These are phyloP conservation scores for Clonostachys chloroleuca DNA, from an alignment of 2,329 filamentous ascomycete species.

Conservation along the genomic window DNA sequence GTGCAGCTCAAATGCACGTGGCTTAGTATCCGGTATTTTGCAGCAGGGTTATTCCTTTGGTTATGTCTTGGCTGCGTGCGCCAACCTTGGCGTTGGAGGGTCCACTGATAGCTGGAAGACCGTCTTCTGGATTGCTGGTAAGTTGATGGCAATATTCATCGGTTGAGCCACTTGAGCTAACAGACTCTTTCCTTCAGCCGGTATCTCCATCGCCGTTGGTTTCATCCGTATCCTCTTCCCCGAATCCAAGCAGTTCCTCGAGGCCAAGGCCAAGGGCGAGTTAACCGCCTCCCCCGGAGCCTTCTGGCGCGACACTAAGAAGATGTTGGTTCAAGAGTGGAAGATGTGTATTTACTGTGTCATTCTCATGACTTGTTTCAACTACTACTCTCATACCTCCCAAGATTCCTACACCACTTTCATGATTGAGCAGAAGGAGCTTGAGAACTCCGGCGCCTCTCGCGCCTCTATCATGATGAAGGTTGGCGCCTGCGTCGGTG, in stretches of 20 bases:
- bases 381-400: slow-evolving; percentile 72
- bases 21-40: slow-evolving; percentile 76
- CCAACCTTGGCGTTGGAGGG: slow-evolving; percentile 69
- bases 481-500: slow-evolving; percentile 69
- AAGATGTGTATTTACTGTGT: slow-evolving; percentile 73
- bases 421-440: slow-evolving; percentile 68
- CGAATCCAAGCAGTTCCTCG: slow-evolving; percentile 71
- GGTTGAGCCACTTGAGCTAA: too few relatives aligned
- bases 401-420: slow-evolving; percentile 83
- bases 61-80: slow-evolving; percentile 73
- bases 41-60: slow-evolving; percentile 81
- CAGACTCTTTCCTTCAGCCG: slow-evolving; percentile 30
- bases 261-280: slow-evolving; percentile 58
- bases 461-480: slow-evolving; percentile 80
- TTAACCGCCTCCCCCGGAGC: slow-evolving; percentile 33
- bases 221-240: slow-evolving; percentile 64
- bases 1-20: slow-evolving; percentile 57
- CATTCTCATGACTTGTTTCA: slow-evolving; percentile 75
- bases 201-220: slow-evolving; percentile 63
- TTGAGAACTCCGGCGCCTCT: slow-evolving; percentile 58
- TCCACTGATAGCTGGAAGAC: slow-evolving; percentile 64
- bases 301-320: slow-evolving; percentile 67
- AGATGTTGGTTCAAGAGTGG: slow-evolving; percentile 69
- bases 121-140: slow-evolving; percentile 65
- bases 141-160: too few relatives aligned